Evolutionary conservation across 2,329 filamentous ascomycete species (phyloP), one percentile per base, ranked within the genome.

Genomic region (Bipolaris gigantea): DNA sequence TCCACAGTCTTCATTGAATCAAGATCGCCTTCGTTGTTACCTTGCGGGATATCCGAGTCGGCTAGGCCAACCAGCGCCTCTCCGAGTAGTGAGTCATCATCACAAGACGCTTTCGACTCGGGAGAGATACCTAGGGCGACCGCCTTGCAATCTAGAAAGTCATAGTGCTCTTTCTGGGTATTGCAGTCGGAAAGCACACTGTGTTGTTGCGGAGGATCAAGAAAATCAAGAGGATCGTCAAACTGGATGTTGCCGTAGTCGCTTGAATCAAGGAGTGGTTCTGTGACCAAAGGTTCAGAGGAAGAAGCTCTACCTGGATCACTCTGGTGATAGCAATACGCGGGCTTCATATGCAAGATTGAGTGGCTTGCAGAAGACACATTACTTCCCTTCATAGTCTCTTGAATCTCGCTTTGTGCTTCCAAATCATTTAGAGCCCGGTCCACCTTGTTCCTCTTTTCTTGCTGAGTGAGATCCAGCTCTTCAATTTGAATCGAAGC

Each of bases 41-140:
- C 42, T 36, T 48, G 59, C n/a, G 72, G 47, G 6, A 59, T 52
- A n/a, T 71, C 61, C 5, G 69, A 71, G 55, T 73, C 72, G 5
- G 55, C 64, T 13, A 72, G 52, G 6, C 70, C 71, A 9, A 73
- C 46, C 58, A 74, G 61, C 18, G 61, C 69, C n/a, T 71, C 70
- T 15, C 55, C 62, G 4, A 74, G 54, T 4, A 66, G 40, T 0
- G 72, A 73, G 33, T 71, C 68, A 15, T 69, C 61, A 19, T 74
- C 71, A 6, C 49, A 65, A 42, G 67, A 73, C 0, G 51, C 51
- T 13, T 71, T 67, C 0, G 66, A 65, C 32, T 27, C 51, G 25
- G 49, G 32, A 33, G 58, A 58, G 0, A n/a, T 4, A 4, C 41
- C 27, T 3, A 32, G n/a, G 2, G 45, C 39, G 15, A 30, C 48